These are phyloP conservation scores for Kwoniella shivajii DNA, from an alignment of 1,284 basidiomycete species.

Conservation along the genomic window DNA sequence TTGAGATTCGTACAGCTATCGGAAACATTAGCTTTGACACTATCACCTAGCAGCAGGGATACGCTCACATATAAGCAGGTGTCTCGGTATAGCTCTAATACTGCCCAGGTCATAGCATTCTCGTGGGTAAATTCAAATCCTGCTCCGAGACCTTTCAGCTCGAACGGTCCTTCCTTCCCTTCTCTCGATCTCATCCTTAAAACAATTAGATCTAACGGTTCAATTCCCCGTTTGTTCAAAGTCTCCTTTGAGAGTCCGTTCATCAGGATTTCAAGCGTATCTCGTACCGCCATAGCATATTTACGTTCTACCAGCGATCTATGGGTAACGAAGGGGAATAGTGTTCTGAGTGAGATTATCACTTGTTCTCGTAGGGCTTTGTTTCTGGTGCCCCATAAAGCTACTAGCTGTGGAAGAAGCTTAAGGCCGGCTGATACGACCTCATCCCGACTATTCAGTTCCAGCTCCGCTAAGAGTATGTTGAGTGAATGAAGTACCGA, in stretches of 20 bases:
- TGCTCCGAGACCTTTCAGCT: constrained; percentile 44
- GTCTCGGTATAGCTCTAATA: constrained; percentile 81
- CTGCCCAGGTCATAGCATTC: constrained; percentile 77
- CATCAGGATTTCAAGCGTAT: constrained; percentile 59
- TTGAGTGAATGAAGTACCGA: constrained; percentile 71
- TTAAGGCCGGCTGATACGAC: constrained; percentile 64
- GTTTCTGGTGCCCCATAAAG: constrained; percentile 75
- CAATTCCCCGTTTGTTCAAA: constrained; percentile 63
- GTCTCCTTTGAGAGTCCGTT: constrained; percentile 63
- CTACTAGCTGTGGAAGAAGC: constrained; percentile 67
- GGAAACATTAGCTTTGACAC: not conserved
- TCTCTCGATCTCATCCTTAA: constrained; percentile 27
- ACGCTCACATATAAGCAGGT: constrained; percentile 65
- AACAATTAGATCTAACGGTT: constrained; percentile 63
- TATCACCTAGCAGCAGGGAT: not conserved
- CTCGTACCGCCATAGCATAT: constrained; percentile 47
- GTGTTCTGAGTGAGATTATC: constrained; percentile 65
- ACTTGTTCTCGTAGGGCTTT: constrained; percentile 63
- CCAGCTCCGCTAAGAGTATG: constrained; percentile 67
- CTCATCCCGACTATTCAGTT: constrained; percentile 67
- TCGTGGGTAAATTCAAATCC: constrained; percentile 70
- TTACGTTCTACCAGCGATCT: constrained; percentile 25
- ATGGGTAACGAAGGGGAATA: constrained; percentile 70
- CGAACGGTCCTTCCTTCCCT: constrained; percentile 32
- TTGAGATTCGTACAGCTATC: constrained; percentile 17